A percentile compares a stretch with the other conserved stretches of the same genome.
Evolutionary conservation across 2,329 filamentous ascomycete genomes (phyloP).

Genomic region (Nigrospora osmanthi): DNA sequence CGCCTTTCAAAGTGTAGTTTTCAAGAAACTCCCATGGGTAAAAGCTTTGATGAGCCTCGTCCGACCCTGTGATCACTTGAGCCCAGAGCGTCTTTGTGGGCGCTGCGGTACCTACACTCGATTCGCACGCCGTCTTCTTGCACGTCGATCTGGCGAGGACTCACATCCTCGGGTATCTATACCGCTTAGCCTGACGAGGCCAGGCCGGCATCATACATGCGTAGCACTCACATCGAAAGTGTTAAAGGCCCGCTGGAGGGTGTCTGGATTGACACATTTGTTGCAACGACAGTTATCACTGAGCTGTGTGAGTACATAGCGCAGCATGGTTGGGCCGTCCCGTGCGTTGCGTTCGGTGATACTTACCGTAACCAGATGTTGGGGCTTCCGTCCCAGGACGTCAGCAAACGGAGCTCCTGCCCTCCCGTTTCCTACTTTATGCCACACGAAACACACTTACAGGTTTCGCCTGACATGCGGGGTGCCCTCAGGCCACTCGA

Average conservation of each 20-base stretch:
- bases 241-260: slow-evolving; percentile 60
- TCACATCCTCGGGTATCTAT: slow-evolving; percentile 39
- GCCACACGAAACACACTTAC: too few species aligned
- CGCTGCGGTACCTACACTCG: slow-evolving; percentile 30
- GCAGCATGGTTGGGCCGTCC: neutral
- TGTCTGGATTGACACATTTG: slow-evolving; percentile 60
- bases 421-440: too few species aligned
- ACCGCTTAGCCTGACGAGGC: neutral
- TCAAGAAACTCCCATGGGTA: slow-evolving; percentile 59
- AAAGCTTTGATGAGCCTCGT: slow-evolving; percentile 58
- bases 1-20: slow-evolving; percentile 27
- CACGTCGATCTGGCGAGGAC: slow-evolving; percentile 21
- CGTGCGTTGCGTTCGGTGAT: neutral
- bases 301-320: slow-evolving; percentile 7
- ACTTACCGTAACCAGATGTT: slow-evolving; percentile 29
- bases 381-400: slow-evolving; percentile 17
- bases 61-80: slow-evolving; percentile 43
- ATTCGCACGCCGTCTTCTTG: slow-evolving; percentile 33
- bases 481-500: too few species aligned
- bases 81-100: slow-evolving; percentile 5
- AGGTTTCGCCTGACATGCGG: too few species aligned
- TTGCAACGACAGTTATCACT: slow-evolving; percentile 68
- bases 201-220: neutral
- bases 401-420: too few species aligned
- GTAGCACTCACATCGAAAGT: slow-evolving; percentile 45